Evolutionary conservation across 192 early-diverging fungal genomes (phyloP).

Genomic region (Chytriomyces confervae): DNA sequence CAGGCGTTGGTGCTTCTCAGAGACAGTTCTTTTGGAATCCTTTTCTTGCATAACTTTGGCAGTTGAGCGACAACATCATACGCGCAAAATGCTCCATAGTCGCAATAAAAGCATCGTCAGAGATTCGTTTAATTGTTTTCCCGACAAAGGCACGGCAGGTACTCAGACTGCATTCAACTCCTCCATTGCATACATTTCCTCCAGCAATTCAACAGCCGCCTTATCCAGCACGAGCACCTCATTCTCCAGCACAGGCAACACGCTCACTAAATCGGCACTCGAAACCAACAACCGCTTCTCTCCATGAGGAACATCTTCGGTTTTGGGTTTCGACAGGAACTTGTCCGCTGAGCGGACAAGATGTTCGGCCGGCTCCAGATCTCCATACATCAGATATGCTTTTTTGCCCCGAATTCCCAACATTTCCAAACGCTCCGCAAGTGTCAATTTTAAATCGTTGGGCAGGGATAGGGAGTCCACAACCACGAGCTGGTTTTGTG

Average conservation of each 20-base stretch:
- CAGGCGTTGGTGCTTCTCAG: too few relatives aligned
- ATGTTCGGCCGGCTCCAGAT: slow-evolving; percentile 12
- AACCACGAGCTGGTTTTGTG: slow-evolving; percentile 80
- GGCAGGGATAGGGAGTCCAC: slow-evolving; percentile 62
- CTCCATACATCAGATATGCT: slow-evolving; percentile 56
- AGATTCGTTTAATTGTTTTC: too few relatives aligned
- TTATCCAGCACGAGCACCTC: slow-evolving; percentile 59
- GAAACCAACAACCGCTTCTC: slow-evolving; percentile 50
- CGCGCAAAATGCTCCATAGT: too few relatives aligned
- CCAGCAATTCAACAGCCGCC: slow-evolving; percentile 56
- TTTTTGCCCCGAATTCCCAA: slow-evolving; percentile 44
- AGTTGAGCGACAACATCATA: too few relatives aligned
- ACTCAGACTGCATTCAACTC: slow-evolving; percentile 3
- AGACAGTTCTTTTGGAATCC: too few relatives aligned
- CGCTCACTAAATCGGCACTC: slow-evolving; percentile 42
- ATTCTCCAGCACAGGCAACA: slow-evolving; percentile 51
- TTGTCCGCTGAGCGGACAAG: slow-evolving; percentile 44
- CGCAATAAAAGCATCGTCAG: too few relatives aligned
- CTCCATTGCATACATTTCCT: slow-evolving; percentile 53
- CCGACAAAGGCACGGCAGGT: too few relatives aligned
- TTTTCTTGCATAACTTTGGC: too few relatives aligned
- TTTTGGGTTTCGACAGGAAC: slow-evolving; percentile 25
- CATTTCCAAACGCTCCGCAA: slow-evolving; percentile 36
- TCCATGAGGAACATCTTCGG: background rate
- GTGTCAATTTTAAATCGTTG: slow-evolving; percentile 25